A percentile compares a stretch with the other conserved stretches of the same genome.
Evolutionary conservation across 352 stramenopile species (phyloP).

Genomic region (Globisporangium takayamanum): DNA sequence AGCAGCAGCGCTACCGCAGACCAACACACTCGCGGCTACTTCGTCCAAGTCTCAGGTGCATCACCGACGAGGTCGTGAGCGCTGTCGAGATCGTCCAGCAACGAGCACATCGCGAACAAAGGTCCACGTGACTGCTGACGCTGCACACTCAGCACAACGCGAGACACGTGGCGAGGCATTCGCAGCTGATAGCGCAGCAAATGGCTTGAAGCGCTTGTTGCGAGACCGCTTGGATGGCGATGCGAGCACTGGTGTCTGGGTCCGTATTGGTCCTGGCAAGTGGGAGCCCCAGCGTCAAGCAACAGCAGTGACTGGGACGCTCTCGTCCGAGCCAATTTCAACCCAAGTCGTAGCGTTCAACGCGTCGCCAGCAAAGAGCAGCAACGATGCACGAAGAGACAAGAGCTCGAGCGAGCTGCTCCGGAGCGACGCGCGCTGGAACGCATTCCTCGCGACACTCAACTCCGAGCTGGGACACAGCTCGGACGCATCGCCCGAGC

Average conservation of each 20-base stretch:
- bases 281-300: slow-evolving; percentile 16
- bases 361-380: not conserved
- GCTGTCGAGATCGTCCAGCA: too few species aligned
- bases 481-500: slow-evolving; percentile 1
- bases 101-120: not conserved
- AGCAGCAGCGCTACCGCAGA: not conserved
- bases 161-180: not conserved
- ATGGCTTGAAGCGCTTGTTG: not conserved
- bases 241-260: slow-evolving; percentile 14
- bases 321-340: slow-evolving; percentile 1
- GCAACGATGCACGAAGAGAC: not conserved
- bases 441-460: slow-evolving; percentile 15
- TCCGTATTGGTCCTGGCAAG: slow-evolving; percentile 17
- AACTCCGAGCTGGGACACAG: slow-evolving; percentile 11
- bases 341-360: slow-evolving; percentile 12
- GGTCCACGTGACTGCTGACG: slow-evolving; percentile 1
- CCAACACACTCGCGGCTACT: not conserved
- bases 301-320: not conserved
- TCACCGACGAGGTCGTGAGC: too few species aligned
- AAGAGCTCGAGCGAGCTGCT: slow-evolving; percentile 18
- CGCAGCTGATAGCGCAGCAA: not conserved
- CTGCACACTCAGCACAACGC: not conserved
- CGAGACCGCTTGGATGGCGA: slow-evolving; percentile 3
- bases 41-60: too few species aligned
- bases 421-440: slow-evolving; percentile 25